Percentiles rank a stretch among this genome's conserved stretches.
These are phyloP conservation scores for Fusarium caatingaense DNA, from an alignment of 2,329 filamentous ascomycete species.

Conservation along the genomic window DNA sequence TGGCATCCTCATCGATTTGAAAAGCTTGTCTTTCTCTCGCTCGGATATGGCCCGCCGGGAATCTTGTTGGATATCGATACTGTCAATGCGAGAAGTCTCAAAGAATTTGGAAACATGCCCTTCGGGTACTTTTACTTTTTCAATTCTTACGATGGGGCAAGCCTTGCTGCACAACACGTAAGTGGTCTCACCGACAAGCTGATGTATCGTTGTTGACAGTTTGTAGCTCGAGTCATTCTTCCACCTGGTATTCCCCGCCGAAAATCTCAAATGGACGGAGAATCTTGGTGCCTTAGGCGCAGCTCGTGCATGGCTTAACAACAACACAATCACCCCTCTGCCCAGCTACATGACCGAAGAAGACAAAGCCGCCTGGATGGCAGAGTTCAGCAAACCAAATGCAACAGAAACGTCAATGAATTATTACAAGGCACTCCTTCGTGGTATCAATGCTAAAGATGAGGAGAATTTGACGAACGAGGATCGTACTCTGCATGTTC, in stretches of 20 bases:
- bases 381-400: slow-evolving; percentile 10
- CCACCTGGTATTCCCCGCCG: slow-evolving; percentile 22
- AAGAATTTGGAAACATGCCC: slow-evolving; percentile 26
- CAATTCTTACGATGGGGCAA: slow-evolving; percentile 29
- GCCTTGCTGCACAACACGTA: background rate
- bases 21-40: slow-evolving; percentile 20
- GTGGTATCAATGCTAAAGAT: slow-evolving; percentile 26
- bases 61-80: slow-evolving; percentile 27
- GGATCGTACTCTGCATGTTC: slow-evolving; percentile 32
- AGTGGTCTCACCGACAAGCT: rapidly evolving
- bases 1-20: slow-evolving; percentile 24
- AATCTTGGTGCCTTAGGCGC: slow-evolving; percentile 21
- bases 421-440: slow-evolving; percentile 35
- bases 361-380: slow-evolving; percentile 20
- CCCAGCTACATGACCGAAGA: slow-evolving; percentile 15
- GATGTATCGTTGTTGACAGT: background rate
- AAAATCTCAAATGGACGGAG: slow-evolving; percentile 13
- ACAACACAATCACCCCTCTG: slow-evolving; percentile 11
- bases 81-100: slow-evolving; percentile 16
- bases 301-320: slow-evolving; percentile 26
- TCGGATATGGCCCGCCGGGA: slow-evolving; percentile 19
- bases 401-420: slow-evolving; percentile 29
- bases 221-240: slow-evolving; percentile 37
- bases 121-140: slow-evolving; percentile 41
- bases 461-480: slow-evolving; percentile 28